phyloP scores from a whole-genome alignment of 2,329 filamentous ascomycete species.

The Cladosporium sp. region DNA sequence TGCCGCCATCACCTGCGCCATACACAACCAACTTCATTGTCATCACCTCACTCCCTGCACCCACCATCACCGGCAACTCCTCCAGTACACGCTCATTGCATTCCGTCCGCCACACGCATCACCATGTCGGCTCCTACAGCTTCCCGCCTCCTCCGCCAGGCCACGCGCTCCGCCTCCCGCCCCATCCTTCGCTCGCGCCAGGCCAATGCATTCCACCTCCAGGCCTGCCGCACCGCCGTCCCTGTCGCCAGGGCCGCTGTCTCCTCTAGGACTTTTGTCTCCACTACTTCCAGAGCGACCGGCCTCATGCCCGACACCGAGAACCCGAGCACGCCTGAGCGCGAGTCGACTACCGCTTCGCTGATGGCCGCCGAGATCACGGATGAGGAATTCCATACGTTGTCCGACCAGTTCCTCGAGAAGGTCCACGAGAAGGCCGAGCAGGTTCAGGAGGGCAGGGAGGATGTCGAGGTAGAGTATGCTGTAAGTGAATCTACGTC shows the following conservation, averaged over 20 bases:
- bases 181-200: conserved; percentile 14
- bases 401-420: conserved; percentile 70
- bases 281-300: conserved; percentile 8
- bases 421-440: conserved; percentile 58
- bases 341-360: conserved; percentile 38
- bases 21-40: conserved; percentile 4
- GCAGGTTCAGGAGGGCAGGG: conserved; percentile 62
- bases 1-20: neutral
- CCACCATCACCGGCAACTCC: neutral
- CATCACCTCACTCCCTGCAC: neutral
- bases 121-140: conserved; percentile 23
- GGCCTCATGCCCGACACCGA: conserved; percentile 39
- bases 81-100: neutral
- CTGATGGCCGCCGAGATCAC: conserved; percentile 46
- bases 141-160: conserved; percentile 20
- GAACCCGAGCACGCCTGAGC: conserved; percentile 39
- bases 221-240: neutral
- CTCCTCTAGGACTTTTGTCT: conserved; percentile 10
- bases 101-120: neutral
- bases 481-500: conserved; percentile 55
- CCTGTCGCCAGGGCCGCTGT: conserved; percentile 5
- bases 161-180: conserved; percentile 17
- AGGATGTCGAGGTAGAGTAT: conserved; percentile 83
- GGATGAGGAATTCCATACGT: conserved; percentile 66
- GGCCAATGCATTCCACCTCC: conserved; percentile 11